Evolutionary conservation across 129 eudicot genomes (phyloP).

Genomic region (Lactuca sativa): DNA sequence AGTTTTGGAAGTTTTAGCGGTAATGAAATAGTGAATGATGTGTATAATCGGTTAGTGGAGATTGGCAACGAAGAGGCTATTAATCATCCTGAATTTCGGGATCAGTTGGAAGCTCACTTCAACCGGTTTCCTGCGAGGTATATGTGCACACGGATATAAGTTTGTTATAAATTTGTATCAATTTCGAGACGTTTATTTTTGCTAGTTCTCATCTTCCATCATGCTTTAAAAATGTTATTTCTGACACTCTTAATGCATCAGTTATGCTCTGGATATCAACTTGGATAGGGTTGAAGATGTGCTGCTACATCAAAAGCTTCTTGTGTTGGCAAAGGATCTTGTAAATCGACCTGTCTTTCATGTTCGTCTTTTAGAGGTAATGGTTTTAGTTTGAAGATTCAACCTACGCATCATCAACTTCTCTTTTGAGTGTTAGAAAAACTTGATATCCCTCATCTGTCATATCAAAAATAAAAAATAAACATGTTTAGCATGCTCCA

Average conservation of each 20-base stretch:
- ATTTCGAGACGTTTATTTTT: neutral
- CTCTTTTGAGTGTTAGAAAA: neutral
- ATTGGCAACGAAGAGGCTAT: constrained; percentile 51
- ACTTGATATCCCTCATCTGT: too few species aligned
- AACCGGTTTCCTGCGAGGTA: constrained; percentile 67
- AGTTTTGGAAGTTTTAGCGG: constrained; percentile 45
- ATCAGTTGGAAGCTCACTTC: constrained; percentile 64
- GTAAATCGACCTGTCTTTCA: constrained; percentile 69
- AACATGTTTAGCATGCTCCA: too few species aligned
- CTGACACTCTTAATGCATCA: constrained; percentile 23
- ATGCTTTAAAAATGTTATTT: constrained; percentile 46
- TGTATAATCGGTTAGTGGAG: constrained; percentile 60
- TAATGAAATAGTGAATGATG: constrained; percentile 53
- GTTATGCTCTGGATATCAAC: constrained; percentile 85
- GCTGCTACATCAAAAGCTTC: constrained; percentile 84
- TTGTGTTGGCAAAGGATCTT: constrained; percentile 68
- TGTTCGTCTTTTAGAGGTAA: constrained; percentile 85
- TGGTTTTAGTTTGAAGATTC: constrained; percentile 13
- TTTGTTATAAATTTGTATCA: neutral
- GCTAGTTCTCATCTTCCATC: constrained; percentile 41
- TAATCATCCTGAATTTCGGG: constrained; percentile 51
- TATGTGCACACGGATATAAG: neutral
- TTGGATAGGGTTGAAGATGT: constrained; percentile 88
- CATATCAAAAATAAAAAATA: too few species aligned
- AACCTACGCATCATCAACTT: neutral